These are phyloP conservation scores for Fagopyrum homotropicum DNA, from an alignment of 148 eudicot species.

Conservation along the genomic window DNA sequence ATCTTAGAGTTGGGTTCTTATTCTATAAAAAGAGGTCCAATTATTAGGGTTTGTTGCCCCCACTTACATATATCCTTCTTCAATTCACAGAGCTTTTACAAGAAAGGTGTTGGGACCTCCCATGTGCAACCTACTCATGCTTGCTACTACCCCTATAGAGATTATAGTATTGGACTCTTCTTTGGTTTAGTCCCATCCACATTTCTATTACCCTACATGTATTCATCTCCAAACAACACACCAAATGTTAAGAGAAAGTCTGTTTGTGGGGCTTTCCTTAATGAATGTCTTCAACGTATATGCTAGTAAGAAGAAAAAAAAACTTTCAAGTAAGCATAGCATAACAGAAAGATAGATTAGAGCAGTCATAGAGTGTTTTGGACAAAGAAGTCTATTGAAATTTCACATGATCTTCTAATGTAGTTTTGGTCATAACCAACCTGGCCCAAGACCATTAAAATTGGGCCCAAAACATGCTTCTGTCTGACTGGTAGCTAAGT, in stretches of 20 bases:
- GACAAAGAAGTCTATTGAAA: neutral
- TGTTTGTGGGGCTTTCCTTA: neutral
- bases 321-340: neutral
- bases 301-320: no score
- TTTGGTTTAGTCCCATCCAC: neutral
- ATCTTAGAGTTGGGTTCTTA: neutral
- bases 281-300: neutral
- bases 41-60: constrained; percentile 2
- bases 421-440: neutral
- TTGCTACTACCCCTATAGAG: neutral
- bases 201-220: neutral
- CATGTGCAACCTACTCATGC: constrained; percentile 9
- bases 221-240: neutral
- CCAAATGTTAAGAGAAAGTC: neutral
- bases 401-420: neutral
- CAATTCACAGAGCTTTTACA: neutral
- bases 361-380: neutral
- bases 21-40: neutral
- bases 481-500: neutral
- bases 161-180: constrained; percentile 2
- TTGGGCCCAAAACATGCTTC: constrained; percentile 4
- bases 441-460: constrained; percentile 1
- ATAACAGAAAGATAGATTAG: neutral
- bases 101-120: constrained; percentile 10
- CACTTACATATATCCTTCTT: neutral